Conservation (phyloP, 208 protist genomes). For the Leishmania major region DNA sequence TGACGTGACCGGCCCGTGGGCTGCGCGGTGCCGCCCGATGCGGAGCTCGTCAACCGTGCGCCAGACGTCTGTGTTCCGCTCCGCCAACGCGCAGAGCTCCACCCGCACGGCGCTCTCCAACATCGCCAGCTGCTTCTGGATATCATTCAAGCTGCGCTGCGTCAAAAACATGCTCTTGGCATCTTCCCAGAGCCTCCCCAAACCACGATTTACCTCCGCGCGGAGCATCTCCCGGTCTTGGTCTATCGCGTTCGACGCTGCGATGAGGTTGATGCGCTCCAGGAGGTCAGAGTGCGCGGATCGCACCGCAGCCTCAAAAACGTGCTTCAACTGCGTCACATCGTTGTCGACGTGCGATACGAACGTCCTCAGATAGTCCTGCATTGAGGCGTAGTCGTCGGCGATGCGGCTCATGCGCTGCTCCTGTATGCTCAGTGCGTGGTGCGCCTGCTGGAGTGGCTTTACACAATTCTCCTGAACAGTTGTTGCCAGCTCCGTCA, state of each 20-base stretch:
- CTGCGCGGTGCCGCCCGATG: conserved; percentile 15
- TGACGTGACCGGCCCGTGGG: neutral
- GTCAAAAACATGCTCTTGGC: conserved; percentile 56
- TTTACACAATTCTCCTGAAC: conserved; percentile 48
- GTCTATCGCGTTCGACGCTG: conserved; percentile 38
- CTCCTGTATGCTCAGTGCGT: conserved; percentile 32
- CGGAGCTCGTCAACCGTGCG: conserved; percentile 35
- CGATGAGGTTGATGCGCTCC: conserved; percentile 65
- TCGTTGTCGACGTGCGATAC: conserved; percentile 57
- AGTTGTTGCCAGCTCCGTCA: conserved; percentile 24
- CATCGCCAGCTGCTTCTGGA: conserved; percentile 60
- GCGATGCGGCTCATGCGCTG: conserved; percentile 28
- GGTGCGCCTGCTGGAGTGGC: conserved; percentile 43
- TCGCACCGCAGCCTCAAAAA: conserved; percentile 66
- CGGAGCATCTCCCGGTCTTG: conserved; percentile 54
- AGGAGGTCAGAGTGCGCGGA: conserved; percentile 77
- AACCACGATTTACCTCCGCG: conserved; percentile 57
- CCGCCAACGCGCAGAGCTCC: conserved; percentile 68
- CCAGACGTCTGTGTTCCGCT: conserved; percentile 48
- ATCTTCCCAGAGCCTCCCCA: conserved; percentile 73
- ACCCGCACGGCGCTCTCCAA: conserved; percentile 74
- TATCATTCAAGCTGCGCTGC: conserved; percentile 47
- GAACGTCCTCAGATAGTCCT: conserved; percentile 54
- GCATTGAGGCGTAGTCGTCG: conserved; percentile 46
- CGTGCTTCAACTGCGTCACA: conserved; percentile 49